These are phyloP conservation scores for Globisporangium irregulare DNA, from an alignment of 352 stramenopile genomes.

Conservation along the genomic window DNA sequence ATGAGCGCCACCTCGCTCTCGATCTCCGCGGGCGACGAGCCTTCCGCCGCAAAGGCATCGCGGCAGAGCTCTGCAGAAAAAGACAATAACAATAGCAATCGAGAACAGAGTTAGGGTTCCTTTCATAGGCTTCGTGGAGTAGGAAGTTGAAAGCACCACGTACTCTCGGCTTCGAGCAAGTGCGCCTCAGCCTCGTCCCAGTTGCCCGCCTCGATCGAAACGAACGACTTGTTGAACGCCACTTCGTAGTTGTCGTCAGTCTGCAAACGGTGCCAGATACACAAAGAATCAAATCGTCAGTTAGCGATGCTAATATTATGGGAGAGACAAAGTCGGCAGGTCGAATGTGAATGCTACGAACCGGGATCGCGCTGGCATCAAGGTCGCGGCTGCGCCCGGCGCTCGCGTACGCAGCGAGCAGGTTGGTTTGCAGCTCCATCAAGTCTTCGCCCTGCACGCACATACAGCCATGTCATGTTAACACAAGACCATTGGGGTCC, in stretches of 20 bases:
- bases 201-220: slow-evolving; percentile 64
- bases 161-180: slow-evolving; percentile 62
- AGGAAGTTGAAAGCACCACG: slow-evolving; percentile 7
- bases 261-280: slow-evolving; percentile 18
- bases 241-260: slow-evolving; percentile 77
- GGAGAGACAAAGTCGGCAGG: background rate
- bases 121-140: background rate
- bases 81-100: background rate
- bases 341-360: slow-evolving; percentile 15
- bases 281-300: background rate
- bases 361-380: slow-evolving; percentile 43
- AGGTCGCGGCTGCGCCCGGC: slow-evolving; percentile 55
- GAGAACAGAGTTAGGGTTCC: background rate
- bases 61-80: slow-evolving; percentile 56
- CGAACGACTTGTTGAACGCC: slow-evolving; percentile 84
- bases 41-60: slow-evolving; percentile 53
- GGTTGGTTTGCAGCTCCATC: slow-evolving; percentile 76
- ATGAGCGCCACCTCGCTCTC: slow-evolving; percentile 74
- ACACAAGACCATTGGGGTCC: background rate
- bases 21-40: slow-evolving; percentile 49
- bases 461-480: background rate
- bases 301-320: background rate
- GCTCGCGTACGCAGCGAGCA: slow-evolving; percentile 71
- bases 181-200: slow-evolving; percentile 44
- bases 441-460: slow-evolving; percentile 48